phyloP scores from a whole-genome alignment of 495 filamentous ascomycete species.

The Pyrenopolyporus hunteri region DNA sequence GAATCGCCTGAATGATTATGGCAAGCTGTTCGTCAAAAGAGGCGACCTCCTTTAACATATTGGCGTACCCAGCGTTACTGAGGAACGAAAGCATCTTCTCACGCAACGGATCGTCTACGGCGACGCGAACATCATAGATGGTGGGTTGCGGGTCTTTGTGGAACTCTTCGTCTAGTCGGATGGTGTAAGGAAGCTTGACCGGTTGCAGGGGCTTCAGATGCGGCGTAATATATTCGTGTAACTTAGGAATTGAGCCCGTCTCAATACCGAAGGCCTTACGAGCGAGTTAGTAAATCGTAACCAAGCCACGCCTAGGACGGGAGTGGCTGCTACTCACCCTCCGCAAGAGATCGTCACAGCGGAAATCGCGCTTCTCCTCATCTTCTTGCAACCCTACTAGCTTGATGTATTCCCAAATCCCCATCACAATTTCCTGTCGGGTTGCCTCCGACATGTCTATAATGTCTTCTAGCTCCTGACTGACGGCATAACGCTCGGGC shows the following conservation, averaged over 20 bases:
- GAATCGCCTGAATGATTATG: slow-evolving; percentile 75
- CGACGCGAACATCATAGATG: slow-evolving; percentile 86
- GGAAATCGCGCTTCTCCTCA: slow-evolving; percentile 88
- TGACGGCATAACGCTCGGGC: slow-evolving; percentile 82
- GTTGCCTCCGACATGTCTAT: slow-evolving; percentile 88
- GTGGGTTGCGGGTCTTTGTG: slow-evolving; percentile 70
- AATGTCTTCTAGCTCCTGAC: slow-evolving; percentile 78
- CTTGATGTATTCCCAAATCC: slow-evolving; percentile 93
- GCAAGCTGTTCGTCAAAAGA: slow-evolving; percentile 83
- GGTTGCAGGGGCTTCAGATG: slow-evolving; percentile 83
- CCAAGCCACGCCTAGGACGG: background rate
- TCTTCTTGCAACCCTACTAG: slow-evolving; percentile 87
- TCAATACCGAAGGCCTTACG: slow-evolving; percentile 78
- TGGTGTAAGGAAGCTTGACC: slow-evolving; percentile 86
- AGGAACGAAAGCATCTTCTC: slow-evolving; percentile 67
- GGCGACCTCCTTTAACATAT: slow-evolving; percentile 72
- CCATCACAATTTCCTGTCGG: slow-evolving; percentile 81
- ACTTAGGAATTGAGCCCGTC: slow-evolving; percentile 83
- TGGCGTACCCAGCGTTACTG: slow-evolving; percentile 60
- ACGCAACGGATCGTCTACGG: slow-evolving; percentile 81
- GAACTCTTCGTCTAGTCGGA: slow-evolving; percentile 88
- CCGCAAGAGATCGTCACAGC: slow-evolving; percentile 82
- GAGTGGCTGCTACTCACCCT: slow-evolving; percentile 59
- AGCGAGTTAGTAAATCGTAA: background rate
- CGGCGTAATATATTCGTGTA: slow-evolving; percentile 73